Conservation (phyloP, 768 basidiomycete genomes). For the Dacryopinax primogenitus region DNA sequence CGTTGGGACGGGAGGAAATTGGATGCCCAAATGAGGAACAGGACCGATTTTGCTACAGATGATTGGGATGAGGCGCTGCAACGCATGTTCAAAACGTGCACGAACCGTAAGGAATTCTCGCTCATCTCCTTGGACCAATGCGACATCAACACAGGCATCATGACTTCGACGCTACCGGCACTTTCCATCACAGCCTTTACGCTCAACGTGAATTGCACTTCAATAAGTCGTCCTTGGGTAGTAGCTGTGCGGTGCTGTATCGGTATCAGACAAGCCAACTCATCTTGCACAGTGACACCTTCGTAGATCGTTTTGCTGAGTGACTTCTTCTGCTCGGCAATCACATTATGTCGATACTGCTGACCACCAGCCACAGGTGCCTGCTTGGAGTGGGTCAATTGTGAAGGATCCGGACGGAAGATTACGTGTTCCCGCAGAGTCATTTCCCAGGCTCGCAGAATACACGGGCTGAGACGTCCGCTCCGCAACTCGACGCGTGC, state of each 20-base stretch:
- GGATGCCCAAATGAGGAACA: neutral
- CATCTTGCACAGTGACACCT: conserved; percentile 56
- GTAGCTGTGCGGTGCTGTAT: conserved; percentile 39
- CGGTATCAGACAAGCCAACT: conserved; percentile 58
- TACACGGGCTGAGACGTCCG: conserved; percentile 50
- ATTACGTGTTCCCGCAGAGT: conserved; percentile 64
- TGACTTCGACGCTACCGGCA: conserved; percentile 26
- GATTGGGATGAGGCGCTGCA: neutral
- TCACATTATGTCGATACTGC: conserved; percentile 38
- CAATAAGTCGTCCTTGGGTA: conserved; percentile 34
- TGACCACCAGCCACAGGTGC: conserved; percentile 33
- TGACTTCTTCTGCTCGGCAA: conserved; percentile 60
- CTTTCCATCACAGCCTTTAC: conserved; percentile 69
- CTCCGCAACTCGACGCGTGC: conserved; percentile 62
- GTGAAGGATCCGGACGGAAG: conserved; percentile 50
- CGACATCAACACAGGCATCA: conserved; percentile 4
- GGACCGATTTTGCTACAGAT: neutral
- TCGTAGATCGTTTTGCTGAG: conserved; percentile 63
- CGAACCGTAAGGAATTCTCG: neutral
- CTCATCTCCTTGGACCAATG: conserved; percentile 7
- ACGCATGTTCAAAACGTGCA: neutral
- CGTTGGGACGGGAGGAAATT: neutral
- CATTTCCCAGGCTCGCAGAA: conserved; percentile 74
- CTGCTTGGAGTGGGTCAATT: conserved; percentile 39
- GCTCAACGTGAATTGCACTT: conserved; percentile 64